Conservation (phyloP, 257 asterid genomes). For the Solanum chilense region DNA sequence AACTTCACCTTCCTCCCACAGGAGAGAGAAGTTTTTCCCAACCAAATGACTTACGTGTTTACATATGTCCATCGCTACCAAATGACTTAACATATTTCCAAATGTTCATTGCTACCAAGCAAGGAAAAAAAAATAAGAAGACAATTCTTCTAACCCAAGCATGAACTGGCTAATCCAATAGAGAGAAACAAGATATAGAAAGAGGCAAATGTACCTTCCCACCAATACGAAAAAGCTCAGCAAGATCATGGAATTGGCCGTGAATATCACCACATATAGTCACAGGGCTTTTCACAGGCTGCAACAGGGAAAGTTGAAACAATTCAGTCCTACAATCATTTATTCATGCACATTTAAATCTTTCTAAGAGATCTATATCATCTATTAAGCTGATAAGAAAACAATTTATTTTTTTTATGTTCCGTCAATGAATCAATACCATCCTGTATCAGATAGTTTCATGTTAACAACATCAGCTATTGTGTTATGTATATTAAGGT, state of each 20-base stretch:
- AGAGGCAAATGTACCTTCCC: conserved; percentile 41
- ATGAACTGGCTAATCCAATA: not conserved
- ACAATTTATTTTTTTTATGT: not conserved
- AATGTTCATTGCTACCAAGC: not conserved
- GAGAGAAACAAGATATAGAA: not conserved
- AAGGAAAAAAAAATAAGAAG: not conserved
- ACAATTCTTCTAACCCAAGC: not conserved
- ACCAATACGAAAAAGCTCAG: conserved; percentile 78
- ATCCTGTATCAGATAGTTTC: not conserved
- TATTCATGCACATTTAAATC: not conserved
- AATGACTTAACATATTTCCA: not conserved
- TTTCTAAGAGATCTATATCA: not conserved
- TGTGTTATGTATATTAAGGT: not conserved
- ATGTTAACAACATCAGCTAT: not conserved
- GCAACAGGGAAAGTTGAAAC: conserved; percentile 15
- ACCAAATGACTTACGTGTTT: not conserved
- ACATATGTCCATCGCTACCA: not conserved
- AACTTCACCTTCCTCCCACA: not conserved
- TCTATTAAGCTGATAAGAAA: not conserved
- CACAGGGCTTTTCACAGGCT: conserved; percentile 89
- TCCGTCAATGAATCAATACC: not conserved
- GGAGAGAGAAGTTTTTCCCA: not conserved
- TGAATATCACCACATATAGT: conserved; percentile 91
- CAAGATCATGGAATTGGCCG: conserved; percentile 83
- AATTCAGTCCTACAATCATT: not conserved